These are phyloP conservation scores for Karstenula rhodostoma DNA, from an alignment of 2,329 filamentous ascomycete genomes.

Conservation along the genomic window DNA sequence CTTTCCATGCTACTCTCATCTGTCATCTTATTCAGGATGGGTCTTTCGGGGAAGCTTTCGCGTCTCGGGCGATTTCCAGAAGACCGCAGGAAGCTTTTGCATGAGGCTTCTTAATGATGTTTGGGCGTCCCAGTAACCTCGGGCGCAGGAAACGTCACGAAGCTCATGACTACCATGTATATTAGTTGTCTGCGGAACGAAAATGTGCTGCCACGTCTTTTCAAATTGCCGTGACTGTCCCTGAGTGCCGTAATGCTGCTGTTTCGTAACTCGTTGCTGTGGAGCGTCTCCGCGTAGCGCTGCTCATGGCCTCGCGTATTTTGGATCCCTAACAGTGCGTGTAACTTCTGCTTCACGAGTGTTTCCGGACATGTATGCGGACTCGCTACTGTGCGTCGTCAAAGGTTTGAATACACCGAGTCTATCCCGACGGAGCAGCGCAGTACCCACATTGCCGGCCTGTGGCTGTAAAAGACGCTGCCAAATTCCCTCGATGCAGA, in stretches of 20 bases:
- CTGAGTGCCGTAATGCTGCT: conserved; percentile 5
- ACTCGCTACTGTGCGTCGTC: too few relatives aligned
- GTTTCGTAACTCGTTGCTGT: background rate
- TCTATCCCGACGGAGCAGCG: too few relatives aligned
- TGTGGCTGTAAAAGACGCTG: background rate
- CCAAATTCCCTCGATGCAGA: background rate
- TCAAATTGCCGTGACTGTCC: background rate
- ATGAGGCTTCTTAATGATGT: conserved; percentile 41
- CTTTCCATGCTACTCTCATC: conserved; percentile 37
- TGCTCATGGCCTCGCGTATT: conserved; percentile 33
- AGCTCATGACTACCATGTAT: conserved; percentile 48
- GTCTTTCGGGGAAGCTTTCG: conserved; percentile 35
- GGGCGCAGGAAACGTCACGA: conserved; percentile 45
- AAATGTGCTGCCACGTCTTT: conserved; percentile 31
- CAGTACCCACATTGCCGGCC: background rate
- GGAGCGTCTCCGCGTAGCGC: conserved; percentile 26
- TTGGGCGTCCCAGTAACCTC: conserved; percentile 36
- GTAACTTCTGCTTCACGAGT: background rate
- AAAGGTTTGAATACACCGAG: too few relatives aligned
- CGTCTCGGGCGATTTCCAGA: conserved; percentile 31
- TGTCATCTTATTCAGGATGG: conserved; percentile 26
- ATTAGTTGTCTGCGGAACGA: conserved; percentile 49
- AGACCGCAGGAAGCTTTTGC: conserved; percentile 37
- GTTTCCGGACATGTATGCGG: too few relatives aligned
- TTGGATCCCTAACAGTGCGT: conserved; percentile 24